Evolutionary conservation across 345 rosid genomes (phyloP).

Genomic region (Heritiera fomes): DNA sequence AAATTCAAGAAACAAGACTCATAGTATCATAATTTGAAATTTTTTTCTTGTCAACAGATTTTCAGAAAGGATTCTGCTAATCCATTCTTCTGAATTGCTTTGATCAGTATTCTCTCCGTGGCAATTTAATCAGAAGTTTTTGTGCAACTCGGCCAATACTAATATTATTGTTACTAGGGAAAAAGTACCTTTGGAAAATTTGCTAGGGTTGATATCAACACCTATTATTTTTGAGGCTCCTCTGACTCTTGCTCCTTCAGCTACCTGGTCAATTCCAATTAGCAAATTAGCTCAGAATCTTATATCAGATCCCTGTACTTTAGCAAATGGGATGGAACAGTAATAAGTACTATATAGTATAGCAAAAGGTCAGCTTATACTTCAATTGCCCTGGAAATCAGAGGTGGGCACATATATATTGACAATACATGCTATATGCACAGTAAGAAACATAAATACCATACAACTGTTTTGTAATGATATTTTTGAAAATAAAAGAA

Average conservation of each 20-base stretch:
- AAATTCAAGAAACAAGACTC: not conserved
- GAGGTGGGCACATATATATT: not conserved
- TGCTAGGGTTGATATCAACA: conserved; percentile 51
- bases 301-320: not conserved
- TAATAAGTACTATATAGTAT: too few species aligned
- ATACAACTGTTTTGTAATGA: too few species aligned
- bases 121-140: not conserved
- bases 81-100: not conserved
- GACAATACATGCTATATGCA: too few species aligned
- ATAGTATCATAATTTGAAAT: not conserved
- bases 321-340: not conserved
- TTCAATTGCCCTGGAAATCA: not conserved
- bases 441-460: too few species aligned
- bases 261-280: conserved; percentile 39
- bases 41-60: not conserved
- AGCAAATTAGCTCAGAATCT: not conserved
- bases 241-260: conserved; percentile 62
- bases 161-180: not conserved
- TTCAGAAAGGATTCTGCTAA: not conserved
- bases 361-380: not conserved
- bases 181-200: conserved; percentile 48
- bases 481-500: too few species aligned
- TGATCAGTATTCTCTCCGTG: not conserved
- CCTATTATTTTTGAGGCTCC: conserved; percentile 70
- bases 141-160: not conserved